A percentile compares a stretch with the other conserved stretches of the same genome.
These are phyloP conservation scores for Collybia sordida DNA, from an alignment of 768 basidiomycete genomes.

Conservation along the genomic window DNA sequence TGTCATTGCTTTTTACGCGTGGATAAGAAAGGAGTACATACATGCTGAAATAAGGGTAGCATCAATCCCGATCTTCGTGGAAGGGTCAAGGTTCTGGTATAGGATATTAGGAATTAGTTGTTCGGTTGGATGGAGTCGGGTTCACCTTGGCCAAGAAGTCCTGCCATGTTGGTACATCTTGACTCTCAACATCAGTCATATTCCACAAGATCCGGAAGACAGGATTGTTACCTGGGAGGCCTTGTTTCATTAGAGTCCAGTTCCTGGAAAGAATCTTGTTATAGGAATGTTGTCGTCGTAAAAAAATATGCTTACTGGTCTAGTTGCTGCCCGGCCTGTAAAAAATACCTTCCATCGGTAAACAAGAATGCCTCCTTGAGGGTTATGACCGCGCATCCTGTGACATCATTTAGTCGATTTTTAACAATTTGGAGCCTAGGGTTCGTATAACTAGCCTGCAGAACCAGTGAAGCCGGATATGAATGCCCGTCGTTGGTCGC, in stretches of 20 bases:
- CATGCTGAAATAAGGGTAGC: slow-evolving; percentile 70
- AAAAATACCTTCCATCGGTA: slow-evolving; percentile 94
- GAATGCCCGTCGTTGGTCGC: slow-evolving; percentile 81
- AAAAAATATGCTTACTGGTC: slow-evolving; percentile 54
- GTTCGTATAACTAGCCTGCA: slow-evolving; percentile 55
- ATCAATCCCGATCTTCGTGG: slow-evolving; percentile 80
- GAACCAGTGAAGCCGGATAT: slow-evolving; percentile 95
- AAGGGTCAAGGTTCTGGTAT: slow-evolving; percentile 56
- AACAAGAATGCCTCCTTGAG: slow-evolving; percentile 74
- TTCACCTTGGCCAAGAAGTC: slow-evolving; percentile 75
- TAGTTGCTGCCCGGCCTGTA: slow-evolving; percentile 90
- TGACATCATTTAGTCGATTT: neutral
- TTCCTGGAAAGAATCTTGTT: slow-evolving; percentile 46
- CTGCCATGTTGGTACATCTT: slow-evolving; percentile 90
- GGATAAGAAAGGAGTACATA: slow-evolving; percentile 23
- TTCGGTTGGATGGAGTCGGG: neutral
- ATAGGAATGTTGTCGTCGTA: neutral
- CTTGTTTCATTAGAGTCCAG: slow-evolving; percentile 94
- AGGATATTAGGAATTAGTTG: neutral
- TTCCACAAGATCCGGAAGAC: neutral
- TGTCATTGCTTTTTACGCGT: neutral
- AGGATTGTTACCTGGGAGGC: slow-evolving; percentile 60
- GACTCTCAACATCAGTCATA: neutral
- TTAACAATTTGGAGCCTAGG: neutral
- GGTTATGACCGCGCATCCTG: slow-evolving; percentile 80